Conservation (phyloP, 768 basidiomycete genomes). For the Coprinopsis sp. region DNA sequence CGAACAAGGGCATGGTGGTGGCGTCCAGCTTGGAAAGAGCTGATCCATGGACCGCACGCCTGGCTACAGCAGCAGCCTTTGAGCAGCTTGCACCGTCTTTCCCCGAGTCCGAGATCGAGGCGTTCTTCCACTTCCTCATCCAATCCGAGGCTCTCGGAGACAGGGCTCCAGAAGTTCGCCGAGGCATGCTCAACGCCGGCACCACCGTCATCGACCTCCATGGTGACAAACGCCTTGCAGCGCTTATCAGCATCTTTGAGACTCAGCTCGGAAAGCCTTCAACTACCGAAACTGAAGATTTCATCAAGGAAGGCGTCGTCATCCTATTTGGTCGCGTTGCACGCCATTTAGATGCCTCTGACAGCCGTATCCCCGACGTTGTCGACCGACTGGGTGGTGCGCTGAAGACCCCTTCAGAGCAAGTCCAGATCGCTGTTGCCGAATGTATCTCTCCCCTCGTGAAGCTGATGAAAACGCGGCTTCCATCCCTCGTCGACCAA, state of each 20-base stretch:
- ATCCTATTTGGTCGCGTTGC: conserved; percentile 93
- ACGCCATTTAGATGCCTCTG: conserved; percentile 73
- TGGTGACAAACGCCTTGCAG: conserved; percentile 65
- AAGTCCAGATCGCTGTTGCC: conserved; percentile 94
- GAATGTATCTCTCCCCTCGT: conserved; percentile 92
- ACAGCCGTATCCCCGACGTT: conserved; percentile 73
- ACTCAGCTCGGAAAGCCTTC: conserved; percentile 53
- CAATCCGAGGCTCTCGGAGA: conserved; percentile 87
- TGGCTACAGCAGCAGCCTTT: conserved; percentile 69
- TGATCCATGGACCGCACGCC: conserved; percentile 85
- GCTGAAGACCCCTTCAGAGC: conserved; percentile 89
- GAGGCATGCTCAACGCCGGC: conserved; percentile 84
- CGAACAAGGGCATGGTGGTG: conserved; percentile 82
- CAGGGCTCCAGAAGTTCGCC: conserved; percentile 71
- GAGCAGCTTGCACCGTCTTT: conserved; percentile 64
- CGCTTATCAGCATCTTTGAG: conserved; percentile 81
- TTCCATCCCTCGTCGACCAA: conserved; percentile 63
- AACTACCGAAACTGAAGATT: conserved; percentile 72
- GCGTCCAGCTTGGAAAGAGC: conserved; percentile 77
- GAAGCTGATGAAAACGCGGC: conserved; percentile 55
- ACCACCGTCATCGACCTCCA: conserved; percentile 78
- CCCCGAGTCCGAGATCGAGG: conserved; percentile 52
- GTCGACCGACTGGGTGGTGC: conserved; percentile 85
- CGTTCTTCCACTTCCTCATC: conserved; percentile 84
- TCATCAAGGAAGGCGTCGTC: conserved; percentile 91